phyloP scores from a whole-genome alignment of 306 rosid species.

The Prunus dulcis region DNA sequence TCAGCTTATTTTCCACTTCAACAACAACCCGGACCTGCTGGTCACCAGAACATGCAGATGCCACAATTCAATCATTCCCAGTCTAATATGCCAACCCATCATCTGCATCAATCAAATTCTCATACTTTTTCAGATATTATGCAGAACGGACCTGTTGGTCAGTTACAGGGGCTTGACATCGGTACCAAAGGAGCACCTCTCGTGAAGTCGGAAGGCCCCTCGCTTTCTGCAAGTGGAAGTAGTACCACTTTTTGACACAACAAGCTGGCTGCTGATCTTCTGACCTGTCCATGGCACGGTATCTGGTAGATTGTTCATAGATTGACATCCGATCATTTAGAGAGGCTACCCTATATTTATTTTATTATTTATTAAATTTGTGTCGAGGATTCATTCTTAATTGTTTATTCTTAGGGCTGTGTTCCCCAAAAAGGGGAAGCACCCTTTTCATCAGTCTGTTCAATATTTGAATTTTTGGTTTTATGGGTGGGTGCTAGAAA shows the following conservation, averaged over 20 bases:
- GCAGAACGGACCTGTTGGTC: constrained; percentile 79
- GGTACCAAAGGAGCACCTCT: constrained; percentile 55
- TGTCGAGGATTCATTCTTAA: constrained; percentile 41
- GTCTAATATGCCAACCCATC: constrained; percentile 46
- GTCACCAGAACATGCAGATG: constrained; percentile 61
- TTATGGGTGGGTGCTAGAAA: constrained; percentile 36
- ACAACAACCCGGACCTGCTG: constrained; percentile 50
- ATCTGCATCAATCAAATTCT: constrained; percentile 60
- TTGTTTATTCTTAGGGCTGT: constrained; percentile 67
- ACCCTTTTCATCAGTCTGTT: constrained; percentile 37
- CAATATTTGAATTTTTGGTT: constrained; percentile 30
- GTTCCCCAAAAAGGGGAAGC: constrained; percentile 44
- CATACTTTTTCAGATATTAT: constrained; percentile 63
- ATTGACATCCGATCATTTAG: constrained; percentile 60
- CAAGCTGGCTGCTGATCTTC: constrained; percentile 53
- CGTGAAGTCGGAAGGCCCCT: constrained; percentile 78
- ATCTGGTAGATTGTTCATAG: constrained; percentile 61
- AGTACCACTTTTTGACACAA: constrained; percentile 68
- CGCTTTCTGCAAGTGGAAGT: constrained; percentile 91
- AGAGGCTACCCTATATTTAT: constrained; percentile 40
- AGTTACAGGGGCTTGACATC: constrained; percentile 92
- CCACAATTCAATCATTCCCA: constrained; percentile 56
- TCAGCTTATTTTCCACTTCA: constrained; percentile 62
- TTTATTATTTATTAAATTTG: constrained; percentile 39
- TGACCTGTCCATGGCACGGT: constrained; percentile 49